A percentile compares a stretch with the other conserved stretches of the same genome.
Evolutionary conservation across 1,284 basidiomycete genomes (phyloP).

Genomic region (Malassezia globosa): DNA sequence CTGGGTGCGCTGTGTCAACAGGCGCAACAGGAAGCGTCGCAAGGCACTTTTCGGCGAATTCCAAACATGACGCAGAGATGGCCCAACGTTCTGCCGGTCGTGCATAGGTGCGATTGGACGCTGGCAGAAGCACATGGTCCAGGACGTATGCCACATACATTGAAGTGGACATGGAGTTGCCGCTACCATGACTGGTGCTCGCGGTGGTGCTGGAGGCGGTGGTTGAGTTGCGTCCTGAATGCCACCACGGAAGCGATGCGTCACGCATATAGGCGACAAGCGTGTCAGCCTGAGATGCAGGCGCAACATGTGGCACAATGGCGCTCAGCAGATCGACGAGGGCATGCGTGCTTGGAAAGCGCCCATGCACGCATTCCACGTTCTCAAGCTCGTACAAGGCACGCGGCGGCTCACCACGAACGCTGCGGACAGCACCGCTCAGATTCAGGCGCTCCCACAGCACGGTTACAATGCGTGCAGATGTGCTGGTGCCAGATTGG

Average conservation of each 20-base stretch:
- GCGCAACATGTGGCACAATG: conserved; percentile 47
- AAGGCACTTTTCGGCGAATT: conserved; percentile 72
- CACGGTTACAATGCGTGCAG: conserved; percentile 58
- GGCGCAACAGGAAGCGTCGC: conserved; percentile 61
- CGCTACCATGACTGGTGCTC: neutral
- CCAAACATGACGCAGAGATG: conserved; percentile 70
- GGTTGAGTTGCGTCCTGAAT: neutral
- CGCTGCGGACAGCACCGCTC: conserved; percentile 55
- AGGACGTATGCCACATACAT: conserved; percentile 68
- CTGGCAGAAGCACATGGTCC: conserved; percentile 65
- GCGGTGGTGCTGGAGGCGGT: conserved; percentile 47
- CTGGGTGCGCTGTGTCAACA: conserved; percentile 57
- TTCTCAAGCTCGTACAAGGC: conserved; percentile 61
- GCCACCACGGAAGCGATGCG: neutral
- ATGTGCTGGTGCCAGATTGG: conserved; percentile 11
- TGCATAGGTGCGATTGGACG: conserved; percentile 58
- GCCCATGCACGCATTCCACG: conserved; percentile 64
- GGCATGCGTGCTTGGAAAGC: conserved; percentile 76
- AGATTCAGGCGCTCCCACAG: conserved; percentile 71
- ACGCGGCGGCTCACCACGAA: conserved; percentile 2
- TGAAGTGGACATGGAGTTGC: neutral
- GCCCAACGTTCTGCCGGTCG: conserved; percentile 70
- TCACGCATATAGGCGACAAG: conserved; percentile 20
- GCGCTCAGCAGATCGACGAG: conserved; percentile 73
- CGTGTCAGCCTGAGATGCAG: conserved; percentile 7